These are phyloP conservation scores for Atkinsonella hypoxylon DNA, from an alignment of 2,329 filamentous ascomycete genomes.

Conservation along the genomic window DNA sequence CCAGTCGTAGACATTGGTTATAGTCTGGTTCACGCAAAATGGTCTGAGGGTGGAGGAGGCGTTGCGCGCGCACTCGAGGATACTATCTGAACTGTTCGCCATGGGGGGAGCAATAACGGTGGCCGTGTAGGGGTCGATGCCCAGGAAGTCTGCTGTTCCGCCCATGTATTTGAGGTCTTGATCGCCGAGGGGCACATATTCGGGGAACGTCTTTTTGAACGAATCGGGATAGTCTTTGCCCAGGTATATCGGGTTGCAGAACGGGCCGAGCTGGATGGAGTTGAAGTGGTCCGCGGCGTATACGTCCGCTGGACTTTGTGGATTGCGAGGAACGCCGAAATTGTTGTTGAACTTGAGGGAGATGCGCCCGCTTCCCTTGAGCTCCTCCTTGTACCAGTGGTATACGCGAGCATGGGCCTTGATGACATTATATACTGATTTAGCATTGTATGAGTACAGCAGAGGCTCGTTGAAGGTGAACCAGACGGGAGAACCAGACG, in stretches of 20 bases:
- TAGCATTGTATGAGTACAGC: constrained; percentile 27
- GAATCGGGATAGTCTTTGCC: constrained; percentile 36
- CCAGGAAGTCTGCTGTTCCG: constrained; percentile 42
- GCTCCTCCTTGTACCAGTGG: constrained; percentile 41
- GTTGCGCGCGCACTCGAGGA: constrained; percentile 36
- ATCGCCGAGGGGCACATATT: constrained; percentile 33
- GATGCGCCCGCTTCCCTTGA: constrained; percentile 37
- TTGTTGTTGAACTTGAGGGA: constrained; percentile 38
- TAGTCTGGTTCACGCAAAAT: constrained; percentile 38
- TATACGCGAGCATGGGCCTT: constrained; percentile 37
- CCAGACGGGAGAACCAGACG: constrained; percentile 37
- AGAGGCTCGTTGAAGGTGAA: constrained; percentile 43
- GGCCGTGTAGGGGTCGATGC: constrained; percentile 46
- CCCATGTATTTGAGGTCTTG: constrained; percentile 36
- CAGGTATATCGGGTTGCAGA: constrained; percentile 41
- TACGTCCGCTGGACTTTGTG: constrained; percentile 27
- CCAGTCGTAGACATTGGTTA: constrained; percentile 38
- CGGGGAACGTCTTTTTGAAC: constrained; percentile 30
- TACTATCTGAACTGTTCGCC: constrained; percentile 22
- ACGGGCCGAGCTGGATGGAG: constrained; percentile 34
- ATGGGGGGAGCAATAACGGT: constrained; percentile 37
- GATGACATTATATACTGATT: constrained; percentile 27
- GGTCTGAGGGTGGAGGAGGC: constrained; percentile 32
- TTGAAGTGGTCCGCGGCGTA: constrained; percentile 34
- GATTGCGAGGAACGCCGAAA: constrained; percentile 35